phyloP scores from a whole-genome alignment of 805 yeast species.

The Saturnispora diversa region DNA sequence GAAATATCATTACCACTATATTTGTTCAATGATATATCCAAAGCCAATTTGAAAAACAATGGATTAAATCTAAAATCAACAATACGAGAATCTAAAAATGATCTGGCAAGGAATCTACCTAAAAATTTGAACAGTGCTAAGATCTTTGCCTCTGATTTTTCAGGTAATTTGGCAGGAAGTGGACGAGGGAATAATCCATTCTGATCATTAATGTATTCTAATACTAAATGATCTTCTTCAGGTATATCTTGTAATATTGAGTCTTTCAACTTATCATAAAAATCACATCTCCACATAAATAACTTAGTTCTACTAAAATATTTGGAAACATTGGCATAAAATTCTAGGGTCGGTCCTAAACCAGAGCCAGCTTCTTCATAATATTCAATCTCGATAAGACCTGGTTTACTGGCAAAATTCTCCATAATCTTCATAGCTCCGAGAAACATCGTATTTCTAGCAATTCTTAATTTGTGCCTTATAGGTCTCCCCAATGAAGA shows the following conservation, averaged over 20 bases:
- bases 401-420: constrained; percentile 70
- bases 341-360: constrained; percentile 90
- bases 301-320: constrained; percentile 55
- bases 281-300: constrained; percentile 60
- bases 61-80: constrained; percentile 75
- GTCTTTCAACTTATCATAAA: constrained; percentile 7
- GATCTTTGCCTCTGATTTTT: constrained; percentile 24
- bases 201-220: constrained; percentile 31
- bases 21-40: constrained; percentile 7
- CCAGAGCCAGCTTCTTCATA: constrained; percentile 94
- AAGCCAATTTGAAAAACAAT: constrained; percentile 58
- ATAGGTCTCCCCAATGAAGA: constrained; percentile 58
- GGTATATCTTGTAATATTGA: background rate
- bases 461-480: constrained; percentile 71
- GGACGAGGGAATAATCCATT: constrained; percentile 76
- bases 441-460: constrained; percentile 59
- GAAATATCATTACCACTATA: constrained; percentile 2
- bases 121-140: constrained; percentile 52
- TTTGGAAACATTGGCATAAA: constrained; percentile 72
- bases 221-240: constrained; percentile 15
- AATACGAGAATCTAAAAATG: constrained; percentile 79
- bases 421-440: constrained; percentile 76
- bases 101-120: constrained; percentile 82
- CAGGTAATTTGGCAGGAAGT: constrained; percentile 10
- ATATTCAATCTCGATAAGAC: constrained; percentile 78